Evolutionary conservation across 2,329 filamentous ascomycete genomes (phyloP).

Genomic region (Pseudogymnoascus sp.): DNA sequence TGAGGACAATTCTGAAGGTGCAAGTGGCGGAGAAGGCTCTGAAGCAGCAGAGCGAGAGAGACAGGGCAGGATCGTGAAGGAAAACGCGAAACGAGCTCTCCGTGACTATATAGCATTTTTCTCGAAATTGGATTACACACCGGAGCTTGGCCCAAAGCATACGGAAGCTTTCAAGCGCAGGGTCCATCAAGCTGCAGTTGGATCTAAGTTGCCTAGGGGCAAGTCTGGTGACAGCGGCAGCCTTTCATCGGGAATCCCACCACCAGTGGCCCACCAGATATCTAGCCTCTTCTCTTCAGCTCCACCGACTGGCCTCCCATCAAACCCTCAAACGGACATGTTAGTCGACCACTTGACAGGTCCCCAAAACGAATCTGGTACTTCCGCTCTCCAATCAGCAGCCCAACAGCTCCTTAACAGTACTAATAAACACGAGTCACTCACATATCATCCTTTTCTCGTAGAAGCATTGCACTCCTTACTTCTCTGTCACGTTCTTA

Average conservation of each 20-base stretch:
- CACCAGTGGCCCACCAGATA: slow-evolving; percentile 42
- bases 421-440: slow-evolving; percentile 48
- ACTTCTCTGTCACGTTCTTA: slow-evolving; percentile 68
- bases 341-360: not conserved
- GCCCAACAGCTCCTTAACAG: slow-evolving; percentile 30
- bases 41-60: slow-evolving; percentile 38
- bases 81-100: slow-evolving; percentile 66
- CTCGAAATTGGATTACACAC: slow-evolving; percentile 69
- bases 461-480: slow-evolving; percentile 71
- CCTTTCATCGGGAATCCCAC: slow-evolving; percentile 32
- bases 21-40: slow-evolving; percentile 13
- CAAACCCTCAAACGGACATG: slow-evolving; percentile 46
- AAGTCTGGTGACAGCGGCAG: slow-evolving; percentile 23
- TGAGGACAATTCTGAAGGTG: slow-evolving; percentile 18
- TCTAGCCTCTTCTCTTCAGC: slow-evolving; percentile 63
- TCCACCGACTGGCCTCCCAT: slow-evolving; percentile 57
- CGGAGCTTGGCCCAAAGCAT: slow-evolving; percentile 32
- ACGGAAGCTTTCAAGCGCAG: slow-evolving; percentile 44
- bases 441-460: slow-evolving; percentile 75
- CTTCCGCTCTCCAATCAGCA: slow-evolving; percentile 25
- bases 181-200: slow-evolving; percentile 48
- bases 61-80: slow-evolving; percentile 60
- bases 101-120: slow-evolving; percentile 68
- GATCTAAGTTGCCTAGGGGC: slow-evolving; percentile 34
- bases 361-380: slow-evolving; percentile 24